Percentiles rank a stretch among this genome's conserved stretches.
phyloP scores from a whole-genome alignment of 1,284 basidiomycete species.

The Wallemia ichthyophaga region DNA sequence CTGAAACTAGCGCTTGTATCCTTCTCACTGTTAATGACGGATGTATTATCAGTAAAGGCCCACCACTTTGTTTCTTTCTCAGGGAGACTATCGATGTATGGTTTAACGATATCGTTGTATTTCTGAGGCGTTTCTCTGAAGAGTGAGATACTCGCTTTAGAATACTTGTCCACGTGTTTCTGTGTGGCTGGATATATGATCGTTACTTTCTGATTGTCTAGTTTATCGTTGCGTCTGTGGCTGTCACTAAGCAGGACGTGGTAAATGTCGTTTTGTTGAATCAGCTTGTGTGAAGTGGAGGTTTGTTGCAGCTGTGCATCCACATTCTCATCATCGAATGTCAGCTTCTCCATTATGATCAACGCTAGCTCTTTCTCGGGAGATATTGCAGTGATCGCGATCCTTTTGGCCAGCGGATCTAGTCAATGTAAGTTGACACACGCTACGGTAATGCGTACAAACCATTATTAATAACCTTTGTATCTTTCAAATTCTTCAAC shows the following conservation, averaged over 20 bases:
- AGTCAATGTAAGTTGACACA: background rate
- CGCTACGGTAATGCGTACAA: background rate
- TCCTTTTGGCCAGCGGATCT: background rate
- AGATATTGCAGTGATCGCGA: background rate
- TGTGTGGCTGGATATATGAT: background rate
- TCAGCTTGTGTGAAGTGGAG: background rate
- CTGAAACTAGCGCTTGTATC: constrained; percentile 62
- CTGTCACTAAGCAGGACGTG: background rate
- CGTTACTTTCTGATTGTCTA: background rate
- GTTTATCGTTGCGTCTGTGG: background rate
- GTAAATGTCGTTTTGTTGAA: background rate
- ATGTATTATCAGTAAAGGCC: background rate
- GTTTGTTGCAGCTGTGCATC: background rate
- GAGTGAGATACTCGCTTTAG: background rate
- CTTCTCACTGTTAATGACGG: too few species aligned
- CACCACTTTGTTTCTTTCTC: background rate
- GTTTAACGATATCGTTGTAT: background rate
- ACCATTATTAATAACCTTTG: background rate
- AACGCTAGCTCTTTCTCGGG: background rate
- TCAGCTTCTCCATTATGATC: background rate
- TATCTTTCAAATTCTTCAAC: background rate
- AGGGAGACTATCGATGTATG: background rate
- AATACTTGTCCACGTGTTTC: background rate
- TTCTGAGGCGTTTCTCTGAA: background rate
- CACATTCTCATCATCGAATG: background rate